Evolutionary conservation across 768 basidiomycete genomes (phyloP).

Genomic region (Rhodotorula babjevae): DNA sequence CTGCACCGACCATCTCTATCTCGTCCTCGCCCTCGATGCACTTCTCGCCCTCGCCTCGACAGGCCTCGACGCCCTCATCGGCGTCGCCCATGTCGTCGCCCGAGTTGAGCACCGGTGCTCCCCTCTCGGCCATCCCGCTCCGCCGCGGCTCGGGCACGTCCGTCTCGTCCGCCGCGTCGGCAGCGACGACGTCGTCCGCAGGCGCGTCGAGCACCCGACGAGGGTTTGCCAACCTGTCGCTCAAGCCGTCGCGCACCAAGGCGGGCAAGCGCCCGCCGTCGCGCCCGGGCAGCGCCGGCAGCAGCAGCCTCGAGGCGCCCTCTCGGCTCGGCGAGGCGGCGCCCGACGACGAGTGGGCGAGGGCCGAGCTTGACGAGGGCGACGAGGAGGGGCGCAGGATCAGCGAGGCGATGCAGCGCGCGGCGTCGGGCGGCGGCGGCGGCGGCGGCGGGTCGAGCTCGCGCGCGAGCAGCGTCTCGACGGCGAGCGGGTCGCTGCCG

Average conservation of each 20-base stretch:
- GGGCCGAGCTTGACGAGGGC: slow-evolving; percentile 10
- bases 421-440: not conserved
- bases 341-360: slow-evolving; percentile 25
- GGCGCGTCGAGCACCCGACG: not conserved
- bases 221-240: slow-evolving; percentile 5
- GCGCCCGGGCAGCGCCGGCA: not conserved
- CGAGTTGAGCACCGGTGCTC: too few relatives aligned
- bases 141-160: slow-evolving; percentile 11
- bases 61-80: not conserved
- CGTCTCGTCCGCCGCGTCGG: not conserved
- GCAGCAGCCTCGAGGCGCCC: not conserved
- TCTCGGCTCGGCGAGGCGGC: not conserved
- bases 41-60: not conserved
- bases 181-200: not conserved
- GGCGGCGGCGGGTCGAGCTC: not conserved
- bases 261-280: too few relatives aligned
- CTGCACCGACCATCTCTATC: slow-evolving; percentile 19
- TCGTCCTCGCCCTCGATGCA: slow-evolving; percentile 15
- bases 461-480: not conserved
- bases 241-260: not conserved
- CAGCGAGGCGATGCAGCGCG: slow-evolving; percentile 12
- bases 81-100: not conserved
- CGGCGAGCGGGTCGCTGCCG: not conserved
- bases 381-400: slow-evolving; percentile 7
- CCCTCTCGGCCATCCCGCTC: not conserved